Evolutionary conservation across 2,329 filamentous ascomycete species (phyloP).

Genomic region (Aspergillus neoniger): DNA sequence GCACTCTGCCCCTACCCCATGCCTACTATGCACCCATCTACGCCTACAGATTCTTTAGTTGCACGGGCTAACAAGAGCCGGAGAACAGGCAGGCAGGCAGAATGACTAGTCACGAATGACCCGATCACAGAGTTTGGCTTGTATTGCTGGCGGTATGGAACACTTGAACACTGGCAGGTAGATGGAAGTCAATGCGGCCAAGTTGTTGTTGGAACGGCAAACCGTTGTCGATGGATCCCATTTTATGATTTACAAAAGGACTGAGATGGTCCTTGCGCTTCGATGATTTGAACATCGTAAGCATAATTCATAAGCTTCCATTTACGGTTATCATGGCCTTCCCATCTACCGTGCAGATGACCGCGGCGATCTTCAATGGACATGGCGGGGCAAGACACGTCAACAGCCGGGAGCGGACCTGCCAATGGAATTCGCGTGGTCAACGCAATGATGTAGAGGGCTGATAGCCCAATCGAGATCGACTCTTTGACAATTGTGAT

Average conservation of each 20-base stretch:
- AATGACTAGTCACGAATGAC: no score
- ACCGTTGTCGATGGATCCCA: not conserved
- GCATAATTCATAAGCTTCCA: not conserved
- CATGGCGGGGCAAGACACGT: constrained; percentile 8
- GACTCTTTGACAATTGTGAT: not conserved
- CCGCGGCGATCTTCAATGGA: not conserved
- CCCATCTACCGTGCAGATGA: not conserved
- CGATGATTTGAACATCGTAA: no score
- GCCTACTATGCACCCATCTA: no score
- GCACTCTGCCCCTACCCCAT: no score
- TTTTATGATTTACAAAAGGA: not conserved
- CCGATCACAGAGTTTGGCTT: no score
- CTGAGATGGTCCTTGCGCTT: not conserved
- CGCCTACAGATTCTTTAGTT: no score
- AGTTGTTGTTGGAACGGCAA: no score
- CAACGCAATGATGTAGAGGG: not conserved
- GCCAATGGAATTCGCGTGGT: not conserved
- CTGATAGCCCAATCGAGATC: not conserved
- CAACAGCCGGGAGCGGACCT: not conserved
- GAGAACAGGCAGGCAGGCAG: no score
- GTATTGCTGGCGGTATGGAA: no score
- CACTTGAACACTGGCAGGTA: no score
- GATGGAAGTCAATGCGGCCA: no score
- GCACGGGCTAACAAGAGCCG: no score
- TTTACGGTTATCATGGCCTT: not conserved